Percentiles rank a stretch among this genome's conserved stretches.
Evolutionary conservation across 140 eudicot genomes (phyloP).

Genomic region (Flaveria floridana): DNA sequence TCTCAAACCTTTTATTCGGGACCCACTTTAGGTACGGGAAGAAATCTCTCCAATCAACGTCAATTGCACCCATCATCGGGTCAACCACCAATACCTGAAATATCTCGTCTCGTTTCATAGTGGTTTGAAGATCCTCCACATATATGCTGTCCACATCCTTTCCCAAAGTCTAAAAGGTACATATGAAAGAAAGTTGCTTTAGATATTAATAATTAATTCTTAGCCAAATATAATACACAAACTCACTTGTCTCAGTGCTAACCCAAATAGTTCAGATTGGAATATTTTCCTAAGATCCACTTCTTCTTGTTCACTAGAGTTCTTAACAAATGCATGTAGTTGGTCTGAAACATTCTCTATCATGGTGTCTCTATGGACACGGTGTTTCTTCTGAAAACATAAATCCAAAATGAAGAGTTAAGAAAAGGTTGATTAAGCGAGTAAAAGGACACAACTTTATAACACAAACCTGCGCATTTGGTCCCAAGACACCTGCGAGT

Average conservation of each 20-base stretch:
- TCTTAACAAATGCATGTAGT: constrained; percentile 38
- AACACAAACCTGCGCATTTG: constrained; percentile 74
- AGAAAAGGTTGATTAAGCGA: neutral
- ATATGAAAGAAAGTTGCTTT: neutral
- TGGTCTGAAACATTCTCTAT: constrained; percentile 42
- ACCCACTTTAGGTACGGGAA: constrained; percentile 82
- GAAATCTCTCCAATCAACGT: constrained; percentile 95
- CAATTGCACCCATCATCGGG: constrained; percentile 83
- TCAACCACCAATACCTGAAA: constrained; percentile 60
- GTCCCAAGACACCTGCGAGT: constrained; percentile 59
- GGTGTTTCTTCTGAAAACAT: constrained; percentile 58
- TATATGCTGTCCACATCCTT: constrained; percentile 58
- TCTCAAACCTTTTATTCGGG: constrained; percentile 63
- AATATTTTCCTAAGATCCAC: constrained; percentile 61
- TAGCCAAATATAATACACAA: neutral
- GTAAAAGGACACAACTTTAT: neutral
- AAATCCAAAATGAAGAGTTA: neutral
- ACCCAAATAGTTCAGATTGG: constrained; percentile 71
- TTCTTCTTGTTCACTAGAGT: constrained; percentile 48
- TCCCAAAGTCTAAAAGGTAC: constrained; percentile 57
- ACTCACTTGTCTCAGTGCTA: constrained; percentile 77
- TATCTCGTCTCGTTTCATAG: constrained; percentile 57
- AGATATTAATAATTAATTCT: neutral
- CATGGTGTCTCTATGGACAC: constrained; percentile 62
- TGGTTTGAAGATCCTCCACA: constrained; percentile 61